Evolutionary conservation across 768 basidiomycete genomes (phyloP).

Genomic region (Suillus lakei): DNA sequence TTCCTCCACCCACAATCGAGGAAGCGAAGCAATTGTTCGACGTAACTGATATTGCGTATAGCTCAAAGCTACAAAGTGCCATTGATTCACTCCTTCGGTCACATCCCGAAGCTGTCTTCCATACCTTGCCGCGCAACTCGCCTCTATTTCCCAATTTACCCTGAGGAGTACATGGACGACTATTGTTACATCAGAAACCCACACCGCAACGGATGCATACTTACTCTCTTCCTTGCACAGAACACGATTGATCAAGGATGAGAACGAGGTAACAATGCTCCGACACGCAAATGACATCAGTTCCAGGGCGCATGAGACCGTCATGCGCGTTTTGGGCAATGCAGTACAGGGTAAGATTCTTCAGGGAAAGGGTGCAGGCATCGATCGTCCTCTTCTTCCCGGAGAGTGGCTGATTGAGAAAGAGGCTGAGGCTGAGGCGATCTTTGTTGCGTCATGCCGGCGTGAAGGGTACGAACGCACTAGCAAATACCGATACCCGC

Average conservation of each 20-base stretch:
- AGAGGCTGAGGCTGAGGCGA: constrained; percentile 92
- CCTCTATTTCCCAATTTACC: constrained; percentile 58
- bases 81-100: neutral
- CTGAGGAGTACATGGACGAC: constrained; percentile 44
- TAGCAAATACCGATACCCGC: neutral
- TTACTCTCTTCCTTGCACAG: constrained; percentile 81
- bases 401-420: constrained; percentile 89
- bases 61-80: constrained; percentile 2
- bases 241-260: constrained; percentile 80
- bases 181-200: constrained; percentile 37
- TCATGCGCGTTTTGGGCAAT: constrained; percentile 89
- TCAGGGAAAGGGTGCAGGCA: constrained; percentile 44
- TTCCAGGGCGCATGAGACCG: constrained; percentile 85
- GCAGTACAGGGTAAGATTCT: constrained; percentile 64
- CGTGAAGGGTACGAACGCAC: constrained; percentile 72
- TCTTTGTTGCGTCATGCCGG: constrained; percentile 90
- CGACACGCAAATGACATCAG: constrained; percentile 84
- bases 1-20: constrained; percentile 74
- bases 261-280: constrained; percentile 75
- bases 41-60: constrained; percentile 51
- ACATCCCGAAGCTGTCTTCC: constrained; percentile 59
- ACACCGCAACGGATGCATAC: constrained; percentile 57
- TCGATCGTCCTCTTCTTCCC: constrained; percentile 60
- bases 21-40: constrained; percentile 60
- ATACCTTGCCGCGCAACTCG: constrained; percentile 61